Percentiles rank a stretch among this genome's conserved stretches.
Evolutionary conservation across 2,329 filamentous ascomycete species (phyloP).

Genomic region (Nigrospora sphaerica): DNA sequence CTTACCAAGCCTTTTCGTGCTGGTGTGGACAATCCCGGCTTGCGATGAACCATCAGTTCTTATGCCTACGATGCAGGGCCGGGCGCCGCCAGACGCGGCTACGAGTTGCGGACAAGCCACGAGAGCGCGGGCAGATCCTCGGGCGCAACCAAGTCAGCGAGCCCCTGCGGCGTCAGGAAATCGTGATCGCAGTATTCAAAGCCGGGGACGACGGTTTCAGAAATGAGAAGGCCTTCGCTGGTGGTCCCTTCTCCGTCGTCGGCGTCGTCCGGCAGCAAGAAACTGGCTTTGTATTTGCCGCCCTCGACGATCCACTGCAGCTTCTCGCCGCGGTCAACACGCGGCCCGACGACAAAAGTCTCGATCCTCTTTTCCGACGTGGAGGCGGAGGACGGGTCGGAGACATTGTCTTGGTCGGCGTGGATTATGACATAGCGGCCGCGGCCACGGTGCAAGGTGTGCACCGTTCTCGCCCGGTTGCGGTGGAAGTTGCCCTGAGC

Average conservation of each 20-base stretch:
- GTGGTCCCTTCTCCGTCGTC: slow-evolving; percentile 17
- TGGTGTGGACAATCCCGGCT: too few species aligned
- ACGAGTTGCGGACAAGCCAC: slow-evolving; percentile 30
- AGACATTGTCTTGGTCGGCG: slow-evolving; percentile 42
- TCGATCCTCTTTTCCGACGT: slow-evolving; percentile 34
- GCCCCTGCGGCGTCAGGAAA: slow-evolving; percentile 46
- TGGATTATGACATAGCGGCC: slow-evolving; percentile 60
- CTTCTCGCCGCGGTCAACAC: slow-evolving; percentile 50
- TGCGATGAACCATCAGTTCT: too few species aligned
- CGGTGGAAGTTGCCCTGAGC: slow-evolving; percentile 55
- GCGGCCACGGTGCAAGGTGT: slow-evolving; percentile 57
- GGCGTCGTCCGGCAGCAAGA: slow-evolving; percentile 39
- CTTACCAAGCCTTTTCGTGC: too few species aligned
- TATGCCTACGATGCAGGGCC: too few species aligned
- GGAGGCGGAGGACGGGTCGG: slow-evolving; percentile 32
- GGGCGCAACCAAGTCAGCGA: slow-evolving; percentile 44
- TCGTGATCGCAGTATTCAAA: slow-evolving; percentile 63
- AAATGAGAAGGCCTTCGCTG: slow-evolving; percentile 52
- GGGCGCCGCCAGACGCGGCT: too few species aligned
- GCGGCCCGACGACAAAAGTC: slow-evolving; percentile 54
- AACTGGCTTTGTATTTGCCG: slow-evolving; percentile 60
- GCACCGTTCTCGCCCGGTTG: slow-evolving; percentile 54
- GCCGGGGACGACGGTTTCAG: slow-evolving; percentile 60
- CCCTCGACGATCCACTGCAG: slow-evolving; percentile 65
- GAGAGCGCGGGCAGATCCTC: slow-evolving; percentile 40